These are phyloP conservation scores for Sphaerobolus stellatus DNA, from an alignment of 1,284 basidiomycete genomes.

Conservation along the genomic window DNA sequence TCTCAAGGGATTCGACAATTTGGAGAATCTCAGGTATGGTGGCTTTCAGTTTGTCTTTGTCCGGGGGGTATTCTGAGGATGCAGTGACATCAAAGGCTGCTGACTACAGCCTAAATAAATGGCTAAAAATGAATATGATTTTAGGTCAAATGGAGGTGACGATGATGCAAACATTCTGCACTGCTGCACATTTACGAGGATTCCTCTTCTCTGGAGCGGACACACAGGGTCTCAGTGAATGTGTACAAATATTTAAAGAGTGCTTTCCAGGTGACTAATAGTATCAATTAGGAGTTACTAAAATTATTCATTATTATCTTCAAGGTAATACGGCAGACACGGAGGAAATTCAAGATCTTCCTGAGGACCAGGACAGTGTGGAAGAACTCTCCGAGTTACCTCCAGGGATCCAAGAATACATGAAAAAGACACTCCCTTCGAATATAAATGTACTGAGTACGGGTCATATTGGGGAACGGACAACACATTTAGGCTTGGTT, in stretches of 20 bases:
- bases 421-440: no score
- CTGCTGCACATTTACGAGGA: constrained; percentile 4
- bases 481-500: not conserved
- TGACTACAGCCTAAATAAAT: no score
- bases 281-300: not conserved
- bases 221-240: not conserved
- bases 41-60: no score
- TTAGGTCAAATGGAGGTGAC: constrained; percentile 14
- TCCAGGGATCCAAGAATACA: not conserved
- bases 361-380: no score
- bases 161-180: constrained; percentile 8
- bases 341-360: not conserved
- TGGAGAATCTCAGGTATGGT: no score
- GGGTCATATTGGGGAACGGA: no score
- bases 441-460: no score
- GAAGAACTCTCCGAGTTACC: not conserved
- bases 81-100: no score
- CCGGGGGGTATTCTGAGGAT: no score
- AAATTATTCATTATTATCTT: not conserved
- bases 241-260: not conserved
- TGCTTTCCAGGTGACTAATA: not conserved
- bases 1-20: no score
- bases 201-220: not conserved
- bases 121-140: not conserved
- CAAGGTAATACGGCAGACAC: not conserved